phyloP scores from a whole-genome alignment of 73 alveolate genomes.

The Tetrahymena elliotti region DNA sequence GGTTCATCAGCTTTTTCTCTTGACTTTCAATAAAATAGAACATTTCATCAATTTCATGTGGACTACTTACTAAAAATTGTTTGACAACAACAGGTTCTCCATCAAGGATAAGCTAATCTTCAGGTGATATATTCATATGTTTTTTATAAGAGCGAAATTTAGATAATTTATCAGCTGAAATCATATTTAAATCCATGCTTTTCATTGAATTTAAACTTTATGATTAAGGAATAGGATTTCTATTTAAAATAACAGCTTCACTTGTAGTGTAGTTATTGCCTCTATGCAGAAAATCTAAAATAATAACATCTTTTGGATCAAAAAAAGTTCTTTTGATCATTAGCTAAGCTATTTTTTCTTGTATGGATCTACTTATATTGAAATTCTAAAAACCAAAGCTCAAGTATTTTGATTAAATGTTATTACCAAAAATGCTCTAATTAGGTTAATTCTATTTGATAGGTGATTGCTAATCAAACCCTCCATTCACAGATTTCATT shows the following conservation, averaged over 20 bases:
- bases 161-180: neutral
- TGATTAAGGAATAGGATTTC: neutral
- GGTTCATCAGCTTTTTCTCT: neutral
- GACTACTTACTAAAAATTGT: neutral
- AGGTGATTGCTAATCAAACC: neutral
- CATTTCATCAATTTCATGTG: neutral
- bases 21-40: neutral
- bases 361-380: neutral
- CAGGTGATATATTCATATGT: neutral
- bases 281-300: neutral
- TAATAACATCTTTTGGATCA: neutral
- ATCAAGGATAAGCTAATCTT: neutral
- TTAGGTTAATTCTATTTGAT: neutral
- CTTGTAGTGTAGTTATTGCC: neutral
- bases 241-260: neutral
- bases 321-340: neutral
- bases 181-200: neutral
- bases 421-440: neutral
- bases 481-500: neutral
- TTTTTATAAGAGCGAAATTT: neutral
- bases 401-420: neutral
- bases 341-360: neutral
- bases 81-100: neutral
- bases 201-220: neutral
- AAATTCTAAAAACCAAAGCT: neutral